Percentiles rank a stretch among this genome's conserved stretches.
These are phyloP conservation scores for Posidonia oceanica DNA, from an alignment of 116 monocot genomes.

Conservation along the genomic window DNA sequence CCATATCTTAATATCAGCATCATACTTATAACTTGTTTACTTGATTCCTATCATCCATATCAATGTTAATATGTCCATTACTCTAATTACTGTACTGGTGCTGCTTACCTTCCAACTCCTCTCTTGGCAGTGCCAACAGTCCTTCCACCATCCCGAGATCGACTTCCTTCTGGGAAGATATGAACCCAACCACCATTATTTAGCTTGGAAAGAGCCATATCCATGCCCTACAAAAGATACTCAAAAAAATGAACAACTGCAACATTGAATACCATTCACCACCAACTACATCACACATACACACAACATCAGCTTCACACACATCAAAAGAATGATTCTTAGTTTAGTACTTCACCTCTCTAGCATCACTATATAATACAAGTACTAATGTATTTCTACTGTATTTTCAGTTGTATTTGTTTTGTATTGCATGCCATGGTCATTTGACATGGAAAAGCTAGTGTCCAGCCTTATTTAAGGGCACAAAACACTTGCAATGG, in stretches of 20 bases:
- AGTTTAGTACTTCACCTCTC: no score
- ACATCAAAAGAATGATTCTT: no score
- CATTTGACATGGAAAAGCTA: no score
- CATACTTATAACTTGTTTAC: no score
- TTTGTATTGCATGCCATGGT: no score
- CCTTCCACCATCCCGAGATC: constrained; percentile 83
- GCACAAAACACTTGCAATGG: not conserved
- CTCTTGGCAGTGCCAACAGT: constrained; percentile 63
- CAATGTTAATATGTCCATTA: not conserved
- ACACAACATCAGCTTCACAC: no score
- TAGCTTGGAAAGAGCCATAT: constrained; percentile 83
- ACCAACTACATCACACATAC: no score
- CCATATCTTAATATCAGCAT: no score
- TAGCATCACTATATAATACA: no score
- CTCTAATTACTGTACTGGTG: not conserved
- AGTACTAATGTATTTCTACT: no score
- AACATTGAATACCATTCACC: not conserved
- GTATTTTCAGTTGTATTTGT: no score
- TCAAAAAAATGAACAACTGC: not conserved
- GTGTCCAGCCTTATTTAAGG: not conserved
- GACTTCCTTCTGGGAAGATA: constrained; percentile 96
- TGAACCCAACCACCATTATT: constrained; percentile 97
- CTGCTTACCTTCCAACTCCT: constrained; percentile 78
- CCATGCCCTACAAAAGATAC: constrained; percentile 56
- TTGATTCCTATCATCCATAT: no score